Evolutionary conservation across 495 filamentous ascomycete genomes (phyloP), one percentile per base, ranked within the genome.

Genomic region (Aspergillus mulundensis): DNA sequence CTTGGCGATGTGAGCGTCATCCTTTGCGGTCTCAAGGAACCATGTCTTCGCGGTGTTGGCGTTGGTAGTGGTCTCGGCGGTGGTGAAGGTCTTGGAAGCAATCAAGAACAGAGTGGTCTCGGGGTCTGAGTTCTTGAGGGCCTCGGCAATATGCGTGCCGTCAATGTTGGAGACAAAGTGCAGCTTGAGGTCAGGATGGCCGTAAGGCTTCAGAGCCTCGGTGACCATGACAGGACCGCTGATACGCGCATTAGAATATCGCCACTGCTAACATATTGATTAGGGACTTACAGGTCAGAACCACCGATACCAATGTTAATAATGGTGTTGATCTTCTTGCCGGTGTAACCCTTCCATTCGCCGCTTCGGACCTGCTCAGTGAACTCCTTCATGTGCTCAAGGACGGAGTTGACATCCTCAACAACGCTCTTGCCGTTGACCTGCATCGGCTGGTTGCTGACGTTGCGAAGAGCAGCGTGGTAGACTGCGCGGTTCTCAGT

Each of bases 101-200:
- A 98, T 83, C 61, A 97, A 80, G 87, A 97, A 98, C 51, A 98
- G 85, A 25, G 93, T 97, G 42, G 95, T 97, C 77, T 98, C 94
- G 16, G 94, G 91, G 70, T 98, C 82, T 1, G 91, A 93, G 70
- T 85, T 67, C 67, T 85, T 86, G 16, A 97, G 83, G 45, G 94
- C 95, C 77, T 98, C 94, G 44, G 91, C 89, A 66, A 97, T 89
- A 76, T 98, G 94, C 48, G 94, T 97, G 60, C 94, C 94, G 69
- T 98, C 94, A 65, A 98, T 96, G 80, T 98, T 98, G 74, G 94
- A 97, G 57, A 98, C 94, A 66, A 98, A 98, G 82, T 97, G 94
- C 46, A 97, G 80, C 34, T 83, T 96, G 70, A 92, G 76, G 70
- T 86, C 84, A 53, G 85, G 86, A 72, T 88, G 83, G 40, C 88